These are phyloP conservation scores for Thelonectria discophora DNA, from an alignment of 2,329 filamentous ascomycete species.

Conservation along the genomic window DNA sequence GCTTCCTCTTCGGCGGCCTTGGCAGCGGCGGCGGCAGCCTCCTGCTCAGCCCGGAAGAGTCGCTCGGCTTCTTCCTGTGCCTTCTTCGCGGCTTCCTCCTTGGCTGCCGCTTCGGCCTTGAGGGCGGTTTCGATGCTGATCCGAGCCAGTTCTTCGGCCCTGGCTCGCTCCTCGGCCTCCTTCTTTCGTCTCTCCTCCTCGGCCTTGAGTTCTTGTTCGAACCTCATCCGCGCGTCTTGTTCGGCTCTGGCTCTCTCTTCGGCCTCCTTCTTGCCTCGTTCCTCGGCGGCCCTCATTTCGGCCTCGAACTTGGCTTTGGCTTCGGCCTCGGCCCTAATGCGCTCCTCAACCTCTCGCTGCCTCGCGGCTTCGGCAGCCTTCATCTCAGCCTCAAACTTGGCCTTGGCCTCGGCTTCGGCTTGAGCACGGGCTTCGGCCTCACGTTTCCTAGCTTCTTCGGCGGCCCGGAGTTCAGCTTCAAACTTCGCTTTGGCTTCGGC, in stretches of 20 bases:
- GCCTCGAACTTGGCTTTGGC: slow-evolving; percentile 58
- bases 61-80: slow-evolving; percentile 55
- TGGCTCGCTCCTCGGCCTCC: slow-evolving; percentile 50
- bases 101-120: slow-evolving; percentile 53
- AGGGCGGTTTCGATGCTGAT: slow-evolving; percentile 52
- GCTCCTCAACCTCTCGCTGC: slow-evolving; percentile 59
- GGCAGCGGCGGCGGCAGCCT: slow-evolving; percentile 53
- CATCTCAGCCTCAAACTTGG: slow-evolving; percentile 57
- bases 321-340: slow-evolving; percentile 56
- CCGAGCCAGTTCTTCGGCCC: slow-evolving; percentile 60
- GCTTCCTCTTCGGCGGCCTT: slow-evolving; percentile 49
- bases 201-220: slow-evolving; percentile 53
- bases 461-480: slow-evolving; percentile 54
- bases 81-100: slow-evolving; percentile 52
- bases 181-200: slow-evolving; percentile 55
- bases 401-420: slow-evolving; percentile 57
- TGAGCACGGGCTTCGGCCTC: slow-evolving; percentile 56
- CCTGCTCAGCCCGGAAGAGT: slow-evolving; percentile 49
- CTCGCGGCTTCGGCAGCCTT: slow-evolving; percentile 55
- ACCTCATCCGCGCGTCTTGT: slow-evolving; percentile 49
- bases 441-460: slow-evolving; percentile 56
- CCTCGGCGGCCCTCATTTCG: slow-evolving; percentile 55
- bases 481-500: slow-evolving; percentile 60
- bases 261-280: slow-evolving; percentile 56
- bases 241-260: slow-evolving; percentile 56